Percentiles rank a stretch among this genome's conserved stretches.
Evolutionary conservation across 768 basidiomycete genomes (phyloP).

Genomic region (Boletus speciosus): DNA sequence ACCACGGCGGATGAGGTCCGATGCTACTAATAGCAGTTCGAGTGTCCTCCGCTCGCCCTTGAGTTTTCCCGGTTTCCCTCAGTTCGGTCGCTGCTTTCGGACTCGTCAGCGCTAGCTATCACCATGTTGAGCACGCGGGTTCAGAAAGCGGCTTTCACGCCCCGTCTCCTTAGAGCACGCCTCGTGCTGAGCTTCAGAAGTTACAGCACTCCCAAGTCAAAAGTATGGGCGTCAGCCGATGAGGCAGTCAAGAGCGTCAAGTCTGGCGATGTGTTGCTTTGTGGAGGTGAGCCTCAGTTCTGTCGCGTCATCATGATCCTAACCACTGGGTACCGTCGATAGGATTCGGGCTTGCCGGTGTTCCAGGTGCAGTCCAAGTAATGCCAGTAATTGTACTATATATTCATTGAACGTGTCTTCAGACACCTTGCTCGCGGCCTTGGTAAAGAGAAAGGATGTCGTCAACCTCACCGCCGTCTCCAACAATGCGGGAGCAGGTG

Average conservation of each 20-base stretch:
- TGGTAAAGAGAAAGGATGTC: conserved; percentile 73
- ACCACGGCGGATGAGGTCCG: conserved; percentile 27
- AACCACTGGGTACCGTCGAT: conserved; percentile 1
- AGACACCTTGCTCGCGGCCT: conserved; percentile 83
- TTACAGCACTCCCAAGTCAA: conserved; percentile 41
- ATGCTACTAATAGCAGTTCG: neutral
- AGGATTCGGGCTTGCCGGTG: conserved; percentile 91
- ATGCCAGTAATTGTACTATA: too few species aligned
- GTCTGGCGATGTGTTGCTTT: conserved; percentile 73
- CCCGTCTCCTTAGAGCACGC: conserved; percentile 18
- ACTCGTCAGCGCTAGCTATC: neutral
- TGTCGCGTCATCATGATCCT: neutral
- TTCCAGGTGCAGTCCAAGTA: conserved; percentile 55
- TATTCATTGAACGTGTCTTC: neutral
- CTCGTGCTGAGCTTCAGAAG: conserved; percentile 13
- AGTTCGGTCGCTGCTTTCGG: neutral
- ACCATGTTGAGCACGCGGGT: conserved; percentile 22
- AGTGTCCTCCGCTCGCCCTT: neutral
- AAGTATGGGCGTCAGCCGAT: conserved; percentile 80
- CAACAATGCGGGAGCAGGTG: conserved; percentile 78
- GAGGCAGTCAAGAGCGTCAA: conserved; percentile 82
- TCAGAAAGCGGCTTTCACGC: conserved; percentile 12
- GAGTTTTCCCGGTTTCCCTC: neutral
- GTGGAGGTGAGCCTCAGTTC: conserved; percentile 59
- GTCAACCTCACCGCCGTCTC: conserved; percentile 75